These are phyloP conservation scores for Neurospora sp. DNA, from an alignment of 495 filamentous ascomycete species.

Conservation along the genomic window DNA sequence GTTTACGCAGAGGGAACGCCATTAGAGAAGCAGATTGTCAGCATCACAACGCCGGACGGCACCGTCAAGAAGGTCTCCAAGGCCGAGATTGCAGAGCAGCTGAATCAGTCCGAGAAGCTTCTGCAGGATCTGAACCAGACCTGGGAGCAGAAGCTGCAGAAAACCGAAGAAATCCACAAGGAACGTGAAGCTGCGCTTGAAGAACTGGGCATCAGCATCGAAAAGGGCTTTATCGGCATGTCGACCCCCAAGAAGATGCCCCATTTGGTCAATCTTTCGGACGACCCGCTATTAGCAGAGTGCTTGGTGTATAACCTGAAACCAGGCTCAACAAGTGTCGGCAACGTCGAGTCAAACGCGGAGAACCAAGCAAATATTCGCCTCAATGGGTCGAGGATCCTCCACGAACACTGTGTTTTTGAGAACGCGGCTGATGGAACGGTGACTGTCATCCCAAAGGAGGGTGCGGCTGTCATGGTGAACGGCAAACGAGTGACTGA, in stretches of 20 bases:
- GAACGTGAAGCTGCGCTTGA: slow-evolving; percentile 92
- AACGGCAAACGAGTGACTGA: slow-evolving; percentile 83
- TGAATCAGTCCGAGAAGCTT: slow-evolving; percentile 91
- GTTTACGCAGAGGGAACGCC: slow-evolving; percentile 86
- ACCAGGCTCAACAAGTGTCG: slow-evolving; percentile 83
- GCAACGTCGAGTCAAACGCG: slow-evolving; percentile 76
- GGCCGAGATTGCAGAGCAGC: slow-evolving; percentile 93
- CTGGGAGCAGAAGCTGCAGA: slow-evolving; percentile 92
- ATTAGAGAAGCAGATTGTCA: slow-evolving; percentile 90
- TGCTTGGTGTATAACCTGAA: slow-evolving; percentile 98
- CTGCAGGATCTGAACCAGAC: slow-evolving; percentile 96
- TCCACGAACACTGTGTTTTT: slow-evolving; percentile 86
- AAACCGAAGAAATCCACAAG: slow-evolving; percentile 95
- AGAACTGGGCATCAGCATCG: slow-evolving; percentile 96
- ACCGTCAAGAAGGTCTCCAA: slow-evolving; percentile 92
- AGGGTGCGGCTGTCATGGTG: slow-evolving; percentile 93
- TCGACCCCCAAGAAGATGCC: slow-evolving; percentile 98
- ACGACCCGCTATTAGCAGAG: slow-evolving; percentile 90
- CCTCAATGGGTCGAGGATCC: slow-evolving; percentile 86
- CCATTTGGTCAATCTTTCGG: slow-evolving; percentile 94
- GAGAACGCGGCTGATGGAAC: slow-evolving; percentile 79
- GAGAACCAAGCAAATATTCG: slow-evolving; percentile 76
- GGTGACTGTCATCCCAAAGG: slow-evolving; percentile 80
- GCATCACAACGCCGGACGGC: slow-evolving; percentile 79
- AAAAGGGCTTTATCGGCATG: slow-evolving; percentile 93